Percentiles rank a stretch among this genome's conserved stretches.
phyloP scores from a whole-genome alignment of 139 green algal species.

The Chlamydomonas sp. region DNA sequence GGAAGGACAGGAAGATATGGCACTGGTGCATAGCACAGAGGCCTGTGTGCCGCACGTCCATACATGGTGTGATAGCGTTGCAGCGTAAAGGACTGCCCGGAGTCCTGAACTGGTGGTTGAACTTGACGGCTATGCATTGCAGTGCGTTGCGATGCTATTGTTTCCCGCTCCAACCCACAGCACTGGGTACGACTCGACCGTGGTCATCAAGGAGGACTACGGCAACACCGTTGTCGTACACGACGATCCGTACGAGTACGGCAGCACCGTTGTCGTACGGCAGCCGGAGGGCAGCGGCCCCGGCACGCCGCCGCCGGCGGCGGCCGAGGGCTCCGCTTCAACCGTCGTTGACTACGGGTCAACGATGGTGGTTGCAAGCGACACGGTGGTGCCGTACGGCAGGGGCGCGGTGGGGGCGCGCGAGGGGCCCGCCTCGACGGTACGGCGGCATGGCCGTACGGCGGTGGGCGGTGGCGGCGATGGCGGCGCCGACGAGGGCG shows the following conservation, averaged over 20 bases:
- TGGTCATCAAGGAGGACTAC: conserved; percentile 18
- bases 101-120: no score
- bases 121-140: no score
- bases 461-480: background rate
- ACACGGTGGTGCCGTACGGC: background rate
- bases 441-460: background rate
- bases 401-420: background rate
- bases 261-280: background rate
- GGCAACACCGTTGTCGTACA: conserved; percentile 30
- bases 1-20: no score
- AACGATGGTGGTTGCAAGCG: background rate
- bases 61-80: no score
- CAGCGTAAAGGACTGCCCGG: no score
- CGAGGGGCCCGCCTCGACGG: no score
- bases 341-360: background rate
- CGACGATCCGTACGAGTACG: conserved; percentile 5
- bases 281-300: conserved; percentile 12
- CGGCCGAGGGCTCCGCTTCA: background rate
- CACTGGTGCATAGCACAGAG: no score
- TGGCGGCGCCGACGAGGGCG: background rate
- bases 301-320: background rate
- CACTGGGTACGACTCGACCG: conserved; percentile 11
- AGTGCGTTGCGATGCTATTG: no score
- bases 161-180: conserved; percentile 1
- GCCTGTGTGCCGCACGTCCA: no score